Evolutionary conservation across 176 grass and related monocot species (phyloP).

Genomic region (Carex cristatella): DNA sequence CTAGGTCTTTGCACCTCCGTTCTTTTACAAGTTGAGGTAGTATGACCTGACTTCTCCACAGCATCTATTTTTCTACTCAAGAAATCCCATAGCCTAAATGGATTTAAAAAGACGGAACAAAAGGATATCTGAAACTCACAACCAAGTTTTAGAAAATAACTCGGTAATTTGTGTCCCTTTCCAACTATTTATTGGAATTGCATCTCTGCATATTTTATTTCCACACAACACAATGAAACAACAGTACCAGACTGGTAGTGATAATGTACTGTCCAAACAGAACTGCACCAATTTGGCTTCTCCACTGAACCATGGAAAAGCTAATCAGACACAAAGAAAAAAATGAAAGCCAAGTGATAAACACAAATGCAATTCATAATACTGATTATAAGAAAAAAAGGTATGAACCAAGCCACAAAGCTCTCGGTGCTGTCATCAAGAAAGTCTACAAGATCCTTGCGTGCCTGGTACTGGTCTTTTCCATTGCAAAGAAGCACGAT

Average conservation of each 20-base stretch:
- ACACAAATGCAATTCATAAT: not conserved
- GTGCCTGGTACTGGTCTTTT: slow-evolving; percentile 82
- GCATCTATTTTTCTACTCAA: slow-evolving; percentile 9
- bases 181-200: not conserved
- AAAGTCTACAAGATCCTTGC: slow-evolving; percentile 75
- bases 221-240: not conserved
- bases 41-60: not conserved
- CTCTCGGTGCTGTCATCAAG: slow-evolving; percentile 59
- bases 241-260: not conserved
- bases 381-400: not conserved
- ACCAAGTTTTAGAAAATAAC: not conserved
- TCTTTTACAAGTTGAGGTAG: slow-evolving; percentile 3
- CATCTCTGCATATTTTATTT: not conserved
- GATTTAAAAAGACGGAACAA: not conserved
- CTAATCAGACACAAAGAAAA: not conserved
- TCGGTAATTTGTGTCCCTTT: not conserved
- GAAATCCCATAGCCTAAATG: slow-evolving; percentile 16
- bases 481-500: slow-evolving; percentile 82
- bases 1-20: not conserved
- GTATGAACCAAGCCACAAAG: slow-evolving; percentile 71
- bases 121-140: not conserved
- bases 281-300: not conserved
- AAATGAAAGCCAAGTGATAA: not conserved
- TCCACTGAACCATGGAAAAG: not conserved
- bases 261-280: not conserved